Base-by-base conservation (phyloP, 202 grass and related monocot species). In the Panicum virgatum region DNA sequence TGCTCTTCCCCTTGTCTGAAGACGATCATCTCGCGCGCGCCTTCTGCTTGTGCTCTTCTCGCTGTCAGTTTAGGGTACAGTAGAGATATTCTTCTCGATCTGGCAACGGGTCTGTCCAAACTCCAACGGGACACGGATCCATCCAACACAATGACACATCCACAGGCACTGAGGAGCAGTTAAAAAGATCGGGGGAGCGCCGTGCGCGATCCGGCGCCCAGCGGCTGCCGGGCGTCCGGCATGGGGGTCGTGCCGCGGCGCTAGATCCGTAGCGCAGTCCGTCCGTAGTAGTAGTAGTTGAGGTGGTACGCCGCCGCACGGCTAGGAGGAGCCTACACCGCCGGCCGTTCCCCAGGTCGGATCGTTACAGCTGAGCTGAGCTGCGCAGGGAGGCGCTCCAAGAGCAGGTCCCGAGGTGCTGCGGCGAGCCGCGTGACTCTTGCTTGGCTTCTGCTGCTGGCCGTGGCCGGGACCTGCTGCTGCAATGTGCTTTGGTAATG, bases 321-420 rank as follows among this genome's bases (percentile, higher is more conserved):
- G 12, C 82, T 25, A 76, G 26, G 29, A 76, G 26, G 29, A 9
- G 16, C 22, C 66, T 59, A 26, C 22, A 23, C 1, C 20, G 53
- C 19, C 51, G 53, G 2, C 10, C 3, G 50, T 10, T 8, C 9
- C 38, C 47, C 9, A 66, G 46, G 76, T 86, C 84, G 80, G 74
- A 36, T 57, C 68, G 59, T 74, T 66, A 25, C 68, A n/a, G n/a
- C n/a, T n/a, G n/a, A n/a, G n/a, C n/a, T n/a, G n/a, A 57, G 67
- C 68, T 11, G 54, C 14, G 66, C 54, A 7, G 38, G 4, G 37
- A 64, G 72, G n/a, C n/a, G 5, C 12, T 45, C 37, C 45, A 56
- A 64, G 71, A n/a, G n/a, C n/a, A n/a, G n/a, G n/a, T n/a, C n/a
- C n/a, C n/a, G n/a, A n/a, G n/a, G 46, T 43, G 72, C 27, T 16